Base-by-base conservation (phyloP, 768 basidiomycete species). In the Lactarius hengduanensis region DNA sequence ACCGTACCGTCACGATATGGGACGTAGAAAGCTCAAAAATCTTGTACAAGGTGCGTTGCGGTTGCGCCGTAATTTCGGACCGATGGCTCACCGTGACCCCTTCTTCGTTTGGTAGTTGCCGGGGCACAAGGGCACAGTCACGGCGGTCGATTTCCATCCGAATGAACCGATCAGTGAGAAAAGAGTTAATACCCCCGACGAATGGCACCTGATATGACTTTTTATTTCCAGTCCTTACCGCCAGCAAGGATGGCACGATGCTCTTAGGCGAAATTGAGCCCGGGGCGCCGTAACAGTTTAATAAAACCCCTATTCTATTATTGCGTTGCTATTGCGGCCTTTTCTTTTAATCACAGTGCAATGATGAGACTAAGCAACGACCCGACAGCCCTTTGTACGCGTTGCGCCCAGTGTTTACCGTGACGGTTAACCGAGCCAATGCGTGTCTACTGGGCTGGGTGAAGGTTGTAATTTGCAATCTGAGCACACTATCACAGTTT, bases 91-190 rank as follows among this genome's bases (percentile, higher is more conserved):
- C 57, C 40, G 30, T 65, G 22, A 60, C 38, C 2, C 20, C 53
- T 9, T 8, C 64, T 41, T 55, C 57, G 40, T 22, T 67, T 10
- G 28, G 16, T 59, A 92, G 92, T 83, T 98, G 64, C 94, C 96
- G 45, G 96, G 96, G 16, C 96, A 99, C 76, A 97, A 94, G 76
- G 96, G 96, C 13, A 96, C 96, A 0, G 95, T 98, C 16, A 95
- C 94, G 1, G 81, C 89, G n/a, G 93, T 94, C 0, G 97, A 96
- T 72, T 97, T 96, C 81, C 94, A 96, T 75, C 95, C 96, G 10
- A 93, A 89, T 73, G 95, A 97, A 72, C 96, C 95, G 13, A 95
- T 97, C 75, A 85, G 94, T 96, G 76, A 70, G 94, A 81, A 32
- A 32, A 38, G 81, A 28, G 34, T 11, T 55, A 8, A 41, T 34